Evolutionary conservation across 2,329 filamentous ascomycete species (phyloP).

Genomic region (Thermothelomyces thermophilus): DNA sequence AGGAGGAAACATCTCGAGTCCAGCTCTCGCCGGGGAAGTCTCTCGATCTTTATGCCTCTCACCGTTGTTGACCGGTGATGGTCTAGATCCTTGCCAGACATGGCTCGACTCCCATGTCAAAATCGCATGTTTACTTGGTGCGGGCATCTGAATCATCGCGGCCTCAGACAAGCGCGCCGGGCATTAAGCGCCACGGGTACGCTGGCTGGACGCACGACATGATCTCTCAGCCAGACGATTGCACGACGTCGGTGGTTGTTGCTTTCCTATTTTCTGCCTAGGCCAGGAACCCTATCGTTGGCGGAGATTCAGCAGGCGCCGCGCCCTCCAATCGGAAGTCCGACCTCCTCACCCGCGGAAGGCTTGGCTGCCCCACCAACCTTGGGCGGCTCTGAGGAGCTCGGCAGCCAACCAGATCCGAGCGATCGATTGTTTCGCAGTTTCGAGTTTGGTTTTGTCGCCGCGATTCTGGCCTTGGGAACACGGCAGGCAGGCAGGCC

Average conservation of each 20-base stretch:
- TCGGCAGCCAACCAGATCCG: constrained; percentile 2
- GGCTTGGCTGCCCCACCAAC: constrained; percentile 8
- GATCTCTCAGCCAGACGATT: constrained; percentile 1
- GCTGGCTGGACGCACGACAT: background rate
- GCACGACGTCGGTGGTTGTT: background rate
- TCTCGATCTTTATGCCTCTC: background rate
- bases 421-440: background rate
- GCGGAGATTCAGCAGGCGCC: constrained; percentile 14
- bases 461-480: background rate
- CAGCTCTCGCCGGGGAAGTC: background rate
- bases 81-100: background rate
- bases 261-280: constrained; percentile 4
- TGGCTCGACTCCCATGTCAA: background rate
- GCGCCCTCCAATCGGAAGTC: constrained; percentile 14
- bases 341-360: background rate
- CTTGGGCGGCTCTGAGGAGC: background rate
- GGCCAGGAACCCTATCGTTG: background rate
- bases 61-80: background rate
- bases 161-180: constrained; percentile 16
- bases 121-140: background rate
- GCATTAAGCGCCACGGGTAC: constrained; percentile 12
- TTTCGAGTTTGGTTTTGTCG: background rate
- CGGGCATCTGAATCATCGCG: background rate
- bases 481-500: background rate
- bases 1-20: constrained; percentile 3